Percentiles rank a stretch among this genome's conserved stretches.
Conservation (phyloP, 441 rosid species). For the Gossypium schwendimanii region DNA sequence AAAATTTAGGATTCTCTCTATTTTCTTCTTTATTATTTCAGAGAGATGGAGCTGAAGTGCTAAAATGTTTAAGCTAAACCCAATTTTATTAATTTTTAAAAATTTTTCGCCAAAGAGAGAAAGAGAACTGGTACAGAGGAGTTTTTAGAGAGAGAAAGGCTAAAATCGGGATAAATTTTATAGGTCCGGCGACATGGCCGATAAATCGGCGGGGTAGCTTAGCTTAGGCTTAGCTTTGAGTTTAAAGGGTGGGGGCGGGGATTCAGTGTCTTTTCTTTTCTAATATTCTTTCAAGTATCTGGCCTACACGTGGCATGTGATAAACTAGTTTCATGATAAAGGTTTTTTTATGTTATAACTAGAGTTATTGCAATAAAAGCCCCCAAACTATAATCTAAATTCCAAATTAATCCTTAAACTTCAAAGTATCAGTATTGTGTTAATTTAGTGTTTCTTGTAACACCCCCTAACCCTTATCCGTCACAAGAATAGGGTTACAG, state of each 20-base stretch:
- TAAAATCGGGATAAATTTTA: constrained; percentile 14
- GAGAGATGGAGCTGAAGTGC: background rate
- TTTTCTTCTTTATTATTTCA: background rate
- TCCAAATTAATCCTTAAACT: too few relatives aligned
- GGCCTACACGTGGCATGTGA: background rate
- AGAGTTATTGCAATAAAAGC: too few relatives aligned
- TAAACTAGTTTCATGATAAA: background rate
- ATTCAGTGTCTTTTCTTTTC: background rate
- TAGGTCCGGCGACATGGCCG: constrained; percentile 22
- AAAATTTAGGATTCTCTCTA: background rate
- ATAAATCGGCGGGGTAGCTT: constrained; percentile 11
- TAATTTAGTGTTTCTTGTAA: too few relatives aligned
- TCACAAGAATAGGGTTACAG: too few relatives aligned
- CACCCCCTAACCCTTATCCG: too few relatives aligned
- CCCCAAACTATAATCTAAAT: too few relatives aligned
- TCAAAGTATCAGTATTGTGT: too few relatives aligned
- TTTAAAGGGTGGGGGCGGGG: background rate
- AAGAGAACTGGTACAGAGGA: background rate
- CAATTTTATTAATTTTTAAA: constrained; percentile 4
- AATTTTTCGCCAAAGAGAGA: background rate
- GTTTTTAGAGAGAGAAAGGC: constrained; percentile 5
- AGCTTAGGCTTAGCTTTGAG: background rate
- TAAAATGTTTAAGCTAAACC: constrained; percentile 7
- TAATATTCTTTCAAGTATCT: background rate
- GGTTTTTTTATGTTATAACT: background rate